Conservation (phyloP, 2,329 filamentous ascomycete species). For the Aspergillus japonicus region DNA sequence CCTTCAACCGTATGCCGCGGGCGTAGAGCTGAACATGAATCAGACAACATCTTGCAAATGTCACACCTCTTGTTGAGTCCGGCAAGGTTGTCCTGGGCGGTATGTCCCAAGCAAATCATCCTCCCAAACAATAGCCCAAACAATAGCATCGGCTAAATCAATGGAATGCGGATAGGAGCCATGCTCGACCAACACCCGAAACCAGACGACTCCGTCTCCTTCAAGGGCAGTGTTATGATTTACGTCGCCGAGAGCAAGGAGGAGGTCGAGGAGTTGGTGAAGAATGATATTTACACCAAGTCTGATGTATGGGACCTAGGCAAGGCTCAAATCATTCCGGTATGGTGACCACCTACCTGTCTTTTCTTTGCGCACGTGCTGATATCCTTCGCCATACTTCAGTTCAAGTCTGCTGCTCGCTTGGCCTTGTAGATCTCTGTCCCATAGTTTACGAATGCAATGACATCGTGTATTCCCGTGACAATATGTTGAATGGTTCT, state of each 20-base stretch:
- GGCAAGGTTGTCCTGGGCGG: slow-evolving; percentile 66
- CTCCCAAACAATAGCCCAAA: background rate
- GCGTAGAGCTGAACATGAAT: background rate
- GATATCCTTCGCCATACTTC: slow-evolving; percentile 8
- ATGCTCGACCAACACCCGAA: slow-evolving; percentile 65
- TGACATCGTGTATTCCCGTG: background rate
- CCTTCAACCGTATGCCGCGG: background rate
- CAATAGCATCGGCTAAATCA: background rate
- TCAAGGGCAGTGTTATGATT: slow-evolving; percentile 72
- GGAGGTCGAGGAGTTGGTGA: slow-evolving; percentile 65
- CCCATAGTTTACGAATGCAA: background rate
- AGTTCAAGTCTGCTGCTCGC: slow-evolving; percentile 35
- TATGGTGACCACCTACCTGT: slow-evolving; percentile 22
- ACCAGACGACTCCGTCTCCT: slow-evolving; percentile 61
- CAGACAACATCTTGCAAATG: slow-evolving; percentile 56
- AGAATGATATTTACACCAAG: slow-evolving; percentile 69
- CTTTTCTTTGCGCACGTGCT: slow-evolving; percentile 9
- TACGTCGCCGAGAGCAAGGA: slow-evolving; percentile 65
- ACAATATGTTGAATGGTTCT: background rate
- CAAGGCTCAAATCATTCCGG: slow-evolving; percentile 52
- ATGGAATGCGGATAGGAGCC: slow-evolving; percentile 52
- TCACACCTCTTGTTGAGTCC: slow-evolving; percentile 54
- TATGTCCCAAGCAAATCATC: slow-evolving; percentile 35
- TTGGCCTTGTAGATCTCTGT: slow-evolving; percentile 7
- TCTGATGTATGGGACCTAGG: slow-evolving; percentile 78